phyloP scores from a whole-genome alignment of 352 stramenopile species.

The Phytophthora sp. region DNA sequence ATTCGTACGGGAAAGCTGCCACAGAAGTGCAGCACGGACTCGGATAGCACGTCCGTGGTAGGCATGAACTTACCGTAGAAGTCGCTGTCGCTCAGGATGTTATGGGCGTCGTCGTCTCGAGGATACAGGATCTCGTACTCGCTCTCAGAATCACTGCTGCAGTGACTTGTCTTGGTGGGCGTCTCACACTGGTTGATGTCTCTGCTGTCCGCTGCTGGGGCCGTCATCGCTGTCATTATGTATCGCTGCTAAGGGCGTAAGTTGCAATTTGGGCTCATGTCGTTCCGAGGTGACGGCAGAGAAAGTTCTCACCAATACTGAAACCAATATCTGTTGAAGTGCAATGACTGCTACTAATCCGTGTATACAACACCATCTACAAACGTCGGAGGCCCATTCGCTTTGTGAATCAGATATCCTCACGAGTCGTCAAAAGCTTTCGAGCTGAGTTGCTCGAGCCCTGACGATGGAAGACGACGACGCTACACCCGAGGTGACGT shows the following conservation, averaged over 20 bases:
- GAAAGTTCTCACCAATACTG: background rate
- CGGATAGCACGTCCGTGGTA: constrained; percentile 48
- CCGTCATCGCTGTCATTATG: background rate
- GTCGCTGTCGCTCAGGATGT: constrained; percentile 56
- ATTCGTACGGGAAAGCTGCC: constrained; percentile 66
- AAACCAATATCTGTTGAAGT: background rate
- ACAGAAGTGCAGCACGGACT: constrained; percentile 66
- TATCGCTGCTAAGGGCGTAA: too few species aligned
- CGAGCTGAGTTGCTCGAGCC: too few species aligned
- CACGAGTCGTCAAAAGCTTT: too few species aligned
- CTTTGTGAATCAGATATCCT: too few species aligned
- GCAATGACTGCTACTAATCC: constrained; percentile 9
- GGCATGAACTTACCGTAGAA: constrained; percentile 70
- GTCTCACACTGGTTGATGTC: background rate
- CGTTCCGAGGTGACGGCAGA: constrained; percentile 10
- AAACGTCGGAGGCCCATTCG: too few species aligned
- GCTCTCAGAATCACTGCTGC: constrained; percentile 34
- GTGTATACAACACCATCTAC: constrained; percentile 17
- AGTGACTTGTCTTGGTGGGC: background rate
- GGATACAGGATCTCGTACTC: constrained; percentile 72
- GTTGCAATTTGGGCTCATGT: background rate
- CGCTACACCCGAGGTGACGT: constrained; percentile 39
- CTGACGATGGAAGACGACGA: constrained; percentile 56
- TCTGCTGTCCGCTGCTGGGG: background rate
- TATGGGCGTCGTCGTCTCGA: constrained; percentile 46